Percentiles rank a stretch among this genome's conserved stretches.
Evolutionary conservation across 2,329 filamentous ascomycete genomes (phyloP).

Genomic region (Corniculantispora saksenae): DNA sequence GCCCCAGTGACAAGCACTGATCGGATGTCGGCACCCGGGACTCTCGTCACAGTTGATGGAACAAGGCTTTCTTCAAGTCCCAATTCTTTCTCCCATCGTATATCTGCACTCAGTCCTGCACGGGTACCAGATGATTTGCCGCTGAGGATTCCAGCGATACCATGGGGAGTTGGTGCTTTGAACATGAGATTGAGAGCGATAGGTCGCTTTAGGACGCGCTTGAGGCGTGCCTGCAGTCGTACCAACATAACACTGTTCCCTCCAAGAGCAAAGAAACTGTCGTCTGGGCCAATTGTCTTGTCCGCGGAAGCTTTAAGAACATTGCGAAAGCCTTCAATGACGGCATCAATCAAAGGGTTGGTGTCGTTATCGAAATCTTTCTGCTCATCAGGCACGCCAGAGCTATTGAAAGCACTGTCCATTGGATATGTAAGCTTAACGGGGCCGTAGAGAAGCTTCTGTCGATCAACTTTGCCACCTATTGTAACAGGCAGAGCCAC

Average conservation of each 20-base stretch:
- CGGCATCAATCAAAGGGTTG: conserved; percentile 53
- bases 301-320: not conserved
- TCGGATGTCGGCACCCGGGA: conserved; percentile 16
- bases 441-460: conserved; percentile 4
- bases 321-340: not conserved
- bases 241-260: conserved; percentile 29
- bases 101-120: not conserved
- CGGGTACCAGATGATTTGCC: not conserved
- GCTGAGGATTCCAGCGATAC: conserved; percentile 36
- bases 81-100: not conserved
- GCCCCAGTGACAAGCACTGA: conserved; percentile 26
- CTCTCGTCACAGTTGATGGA: conserved; percentile 27
- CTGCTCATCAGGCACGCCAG: not conserved
- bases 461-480: conserved; percentile 28
- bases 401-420: not conserved
- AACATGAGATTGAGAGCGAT: conserved; percentile 27
- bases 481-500: conserved; percentile 25
- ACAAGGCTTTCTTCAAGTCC: conserved; percentile 25
- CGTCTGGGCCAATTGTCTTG: not conserved
- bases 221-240: conserved; percentile 28
- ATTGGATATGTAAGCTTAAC: not conserved
- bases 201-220: conserved; percentile 28
- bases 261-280: conserved; percentile 29
- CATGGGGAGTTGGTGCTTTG: conserved; percentile 24
- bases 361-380: conserved; percentile 53